phyloP scores from a whole-genome alignment of 768 basidiomycete genomes.

The Podaxis sp. region DNA sequence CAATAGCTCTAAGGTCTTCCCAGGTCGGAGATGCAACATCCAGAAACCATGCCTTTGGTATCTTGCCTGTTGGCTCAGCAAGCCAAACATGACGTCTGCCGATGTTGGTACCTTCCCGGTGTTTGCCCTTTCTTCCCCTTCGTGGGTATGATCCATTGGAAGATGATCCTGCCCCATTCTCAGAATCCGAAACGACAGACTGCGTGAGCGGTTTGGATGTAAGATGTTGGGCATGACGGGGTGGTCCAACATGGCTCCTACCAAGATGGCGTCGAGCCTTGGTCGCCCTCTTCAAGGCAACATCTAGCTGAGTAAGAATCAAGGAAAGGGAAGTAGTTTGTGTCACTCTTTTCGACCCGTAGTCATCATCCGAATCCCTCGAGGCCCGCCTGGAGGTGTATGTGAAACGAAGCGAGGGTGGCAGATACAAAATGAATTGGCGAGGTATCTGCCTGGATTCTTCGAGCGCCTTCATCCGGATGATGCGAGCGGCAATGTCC shows the following conservation, averaged over 20 bases:
- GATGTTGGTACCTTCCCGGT: slow-evolving; percentile 25
- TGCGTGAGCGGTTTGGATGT: slow-evolving; percentile 4
- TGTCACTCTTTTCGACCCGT: slow-evolving; percentile 26
- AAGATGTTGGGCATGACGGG: slow-evolving; percentile 24
- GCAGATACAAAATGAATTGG: slow-evolving; percentile 65
- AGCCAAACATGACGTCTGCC: not conserved
- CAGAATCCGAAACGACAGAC: not conserved
- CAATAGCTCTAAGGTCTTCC: slow-evolving; percentile 83
- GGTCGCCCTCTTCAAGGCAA: slow-evolving; percentile 38
- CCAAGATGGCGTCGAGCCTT: slow-evolving; percentile 20
- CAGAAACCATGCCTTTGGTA: slow-evolving; percentile 80
- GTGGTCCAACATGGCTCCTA: not conserved
- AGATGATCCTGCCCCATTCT: not conserved
- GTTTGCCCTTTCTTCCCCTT: slow-evolving; percentile 48
- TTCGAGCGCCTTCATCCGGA: slow-evolving; percentile 61
- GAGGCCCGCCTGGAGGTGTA: slow-evolving; percentile 6
- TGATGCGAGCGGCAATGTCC: slow-evolving; percentile 58
- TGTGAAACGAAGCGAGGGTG: slow-evolving; percentile 30
- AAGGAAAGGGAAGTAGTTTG: slow-evolving; percentile 47
- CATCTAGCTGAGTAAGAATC: slow-evolving; percentile 51
- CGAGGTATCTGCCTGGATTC: slow-evolving; percentile 59
- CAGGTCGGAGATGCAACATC: slow-evolving; percentile 87
- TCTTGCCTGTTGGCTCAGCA: slow-evolving; percentile 9
- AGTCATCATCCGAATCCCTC: slow-evolving; percentile 6
- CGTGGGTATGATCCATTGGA: slow-evolving; percentile 17